phyloP scores from a whole-genome alignment of 805 yeast genomes.

The Candida khao-thaluensis region DNA sequence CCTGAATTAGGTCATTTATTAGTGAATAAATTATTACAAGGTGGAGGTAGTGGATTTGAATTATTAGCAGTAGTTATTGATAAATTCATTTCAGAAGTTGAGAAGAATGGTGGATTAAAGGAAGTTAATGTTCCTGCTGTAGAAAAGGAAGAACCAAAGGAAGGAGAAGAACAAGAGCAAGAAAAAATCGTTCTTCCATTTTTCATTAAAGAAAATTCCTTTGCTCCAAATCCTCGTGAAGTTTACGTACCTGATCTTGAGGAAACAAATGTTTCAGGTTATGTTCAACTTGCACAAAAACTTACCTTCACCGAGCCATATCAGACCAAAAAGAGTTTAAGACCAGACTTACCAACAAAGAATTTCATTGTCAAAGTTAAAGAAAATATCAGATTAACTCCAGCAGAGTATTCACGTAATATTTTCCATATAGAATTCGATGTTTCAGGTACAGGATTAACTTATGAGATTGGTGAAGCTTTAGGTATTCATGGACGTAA shows the following conservation, averaged over 20 bases:
- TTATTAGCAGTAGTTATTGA: conserved; percentile 70
- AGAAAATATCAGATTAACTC: conserved; percentile 90
- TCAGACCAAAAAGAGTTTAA: conserved; percentile 52
- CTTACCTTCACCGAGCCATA: conserved; percentile 82
- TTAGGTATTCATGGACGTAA: conserved; percentile 93
- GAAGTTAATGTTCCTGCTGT: conserved; percentile 18
- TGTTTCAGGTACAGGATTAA: conserved; percentile 83
- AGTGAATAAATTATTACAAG: conserved; percentile 74
- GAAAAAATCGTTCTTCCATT: conserved; percentile 39
- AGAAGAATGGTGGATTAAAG: conserved; percentile 42
- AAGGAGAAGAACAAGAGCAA: conserved; percentile 20
- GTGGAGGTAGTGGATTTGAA: conserved; percentile 82
- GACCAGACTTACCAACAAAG: conserved; percentile 87
- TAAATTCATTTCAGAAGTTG: conserved; percentile 59
- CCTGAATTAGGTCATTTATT: conserved; percentile 63
- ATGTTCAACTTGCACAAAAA: conserved; percentile 59
- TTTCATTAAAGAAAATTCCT: conserved; percentile 63
- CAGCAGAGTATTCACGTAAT: conserved; percentile 84
- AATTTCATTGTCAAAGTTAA: conserved; percentile 87
- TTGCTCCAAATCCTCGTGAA: conserved; percentile 59
- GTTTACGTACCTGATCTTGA: conserved; percentile 30
- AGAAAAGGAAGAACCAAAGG: conserved; percentile 18
- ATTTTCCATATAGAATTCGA: conserved; percentile 97
- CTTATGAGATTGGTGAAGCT: conserved; percentile 94
- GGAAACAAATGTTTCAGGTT: conserved; percentile 39